Evolutionary conservation across 176 grass and related monocot species (phyloP), one percentile per base, ranked within the genome.

Genomic region (Thinopyrum elongatum): DNA sequence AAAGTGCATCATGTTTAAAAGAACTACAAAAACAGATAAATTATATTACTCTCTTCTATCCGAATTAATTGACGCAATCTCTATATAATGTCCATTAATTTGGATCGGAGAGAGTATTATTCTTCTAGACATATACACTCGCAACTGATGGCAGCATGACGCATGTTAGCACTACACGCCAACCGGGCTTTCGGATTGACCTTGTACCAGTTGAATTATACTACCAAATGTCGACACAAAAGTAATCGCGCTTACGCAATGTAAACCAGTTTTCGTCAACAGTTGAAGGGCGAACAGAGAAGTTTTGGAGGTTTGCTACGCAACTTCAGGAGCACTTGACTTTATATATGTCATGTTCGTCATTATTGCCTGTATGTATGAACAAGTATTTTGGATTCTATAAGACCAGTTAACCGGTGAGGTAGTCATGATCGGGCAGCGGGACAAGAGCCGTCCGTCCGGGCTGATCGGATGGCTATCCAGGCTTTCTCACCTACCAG

Each of bases 101-200:
- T 53, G 16, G 49, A 53, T 19, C 0, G 1, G 16, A 53, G 49
- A 16, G 16, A 2, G 16, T 19, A 53, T 4, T 53, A 2, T 53
- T 53, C 49, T 53, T 58, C 19, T 58, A 58, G 55, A 19, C 49
- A 53, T 58, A 8, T 22, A 58, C 19, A 22, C 53, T 3, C 0
- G 3, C 7, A 8, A 47, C 19, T 23, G 42, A 64, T 77, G 72
- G 13, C 64, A 42, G 53, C 39, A 30, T 13, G 12, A 74, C 31
- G 13, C 31, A 74, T n/a, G 2, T 30, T 75, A 65, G 30, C 61
- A 1, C 23, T 14, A 14, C 11, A 60, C 13, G 29, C n/a, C 72
- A 36, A 1, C 53, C 42, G 13, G 80, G 19, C 34, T 55, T 82
- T 73, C 41, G 10, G 74, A 30, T 86, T 86, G 84, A 86, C 79